Evolutionary conservation across 805 yeast species (phyloP).

Genomic region (Soucietia sequanensis): DNA sequence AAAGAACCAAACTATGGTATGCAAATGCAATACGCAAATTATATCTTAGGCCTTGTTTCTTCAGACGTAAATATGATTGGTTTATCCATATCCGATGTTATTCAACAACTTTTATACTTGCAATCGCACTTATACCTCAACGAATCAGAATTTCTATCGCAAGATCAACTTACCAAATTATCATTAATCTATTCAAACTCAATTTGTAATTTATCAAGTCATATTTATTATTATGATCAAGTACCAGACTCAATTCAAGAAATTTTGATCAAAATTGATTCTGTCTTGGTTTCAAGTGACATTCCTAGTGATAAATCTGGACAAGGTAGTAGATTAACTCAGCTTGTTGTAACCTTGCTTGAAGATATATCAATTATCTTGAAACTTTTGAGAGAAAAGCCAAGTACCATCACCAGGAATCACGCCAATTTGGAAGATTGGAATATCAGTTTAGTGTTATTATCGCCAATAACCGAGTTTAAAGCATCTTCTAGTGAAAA

Average conservation of each 20-base stretch:
- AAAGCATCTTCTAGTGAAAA: slow-evolving; percentile 7
- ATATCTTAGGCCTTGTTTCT: slow-evolving; percentile 60
- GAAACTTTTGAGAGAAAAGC: slow-evolving; percentile 26
- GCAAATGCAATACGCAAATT: slow-evolving; percentile 42
- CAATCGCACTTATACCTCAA: slow-evolving; percentile 39
- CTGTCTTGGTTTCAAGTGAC: slow-evolving; percentile 17
- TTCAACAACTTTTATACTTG: slow-evolving; percentile 54
- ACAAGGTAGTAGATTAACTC: slow-evolving; percentile 5
- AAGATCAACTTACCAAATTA: slow-evolving; percentile 26
- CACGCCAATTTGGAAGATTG: slow-evolving; percentile 44
- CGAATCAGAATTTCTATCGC: slow-evolving; percentile 17
- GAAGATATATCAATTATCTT: slow-evolving; percentile 32
- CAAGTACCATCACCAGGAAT: slow-evolving; percentile 39
- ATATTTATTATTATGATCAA: slow-evolving; percentile 84
- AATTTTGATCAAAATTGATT: slow-evolving; percentile 47
- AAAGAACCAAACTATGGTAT: slow-evolving; percentile 12
- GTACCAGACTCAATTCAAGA: slow-evolving; percentile 78
- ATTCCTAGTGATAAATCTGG: neutral
- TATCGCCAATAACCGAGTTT: slow-evolving; percentile 19
- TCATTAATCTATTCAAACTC: slow-evolving; percentile 51
- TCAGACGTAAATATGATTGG: slow-evolving; percentile 86
- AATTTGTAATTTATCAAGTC: slow-evolving; percentile 69
- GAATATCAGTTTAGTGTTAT: slow-evolving; percentile 38
- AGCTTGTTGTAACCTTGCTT: slow-evolving; percentile 28
- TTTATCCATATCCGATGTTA: slow-evolving; percentile 75